Evolutionary conservation across 139 green algal genomes (phyloP).

Genomic region (Chlorella sp.): DNA sequence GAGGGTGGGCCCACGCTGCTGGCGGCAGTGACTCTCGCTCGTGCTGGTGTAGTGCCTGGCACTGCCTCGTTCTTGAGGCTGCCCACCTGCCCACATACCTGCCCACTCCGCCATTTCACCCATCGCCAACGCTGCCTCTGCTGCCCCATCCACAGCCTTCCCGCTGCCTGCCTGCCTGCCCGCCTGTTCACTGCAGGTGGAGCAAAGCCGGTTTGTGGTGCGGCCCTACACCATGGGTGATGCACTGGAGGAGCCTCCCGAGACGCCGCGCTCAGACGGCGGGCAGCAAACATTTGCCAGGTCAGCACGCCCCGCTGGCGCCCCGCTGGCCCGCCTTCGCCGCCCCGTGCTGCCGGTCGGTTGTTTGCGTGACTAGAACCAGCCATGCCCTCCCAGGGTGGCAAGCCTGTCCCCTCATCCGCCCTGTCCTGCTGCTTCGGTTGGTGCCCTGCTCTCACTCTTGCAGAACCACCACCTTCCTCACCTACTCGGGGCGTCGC

Average conservation of each 20-base stretch:
- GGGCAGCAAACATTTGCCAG: background rate
- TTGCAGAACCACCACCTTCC: conserved; percentile 31
- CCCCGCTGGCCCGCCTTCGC: too few relatives aligned
- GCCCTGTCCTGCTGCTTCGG: too few relatives aligned
- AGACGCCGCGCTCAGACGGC: background rate
- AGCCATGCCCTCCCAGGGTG: too few relatives aligned
- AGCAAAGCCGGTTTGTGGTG: conserved; percentile 58
- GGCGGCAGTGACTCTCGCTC: too few relatives aligned
- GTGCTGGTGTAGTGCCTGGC: background rate
- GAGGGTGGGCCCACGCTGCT: too few relatives aligned
- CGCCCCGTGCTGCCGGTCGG: too few relatives aligned
- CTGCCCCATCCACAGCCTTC: background rate
- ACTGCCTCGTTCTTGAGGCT: background rate
- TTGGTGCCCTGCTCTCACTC: too few relatives aligned
- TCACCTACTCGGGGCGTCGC: conserved; percentile 23
- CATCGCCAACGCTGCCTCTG: background rate
- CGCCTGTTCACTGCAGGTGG: conserved; percentile 25
- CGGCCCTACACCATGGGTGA: conserved; percentile 38
- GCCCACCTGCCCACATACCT: too few relatives aligned
- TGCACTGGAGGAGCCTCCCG: conserved; percentile 21
- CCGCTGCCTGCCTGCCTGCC: background rate
- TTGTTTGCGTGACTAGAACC: too few relatives aligned
- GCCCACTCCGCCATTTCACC: too few relatives aligned
- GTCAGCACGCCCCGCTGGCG: background rate
- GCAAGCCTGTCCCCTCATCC: too few relatives aligned